A percentile compares a stretch with the other conserved stretches of the same genome.
Evolutionary conservation across 148 eudicot genomes (phyloP).

Genomic region (Chenopodium album): DNA sequence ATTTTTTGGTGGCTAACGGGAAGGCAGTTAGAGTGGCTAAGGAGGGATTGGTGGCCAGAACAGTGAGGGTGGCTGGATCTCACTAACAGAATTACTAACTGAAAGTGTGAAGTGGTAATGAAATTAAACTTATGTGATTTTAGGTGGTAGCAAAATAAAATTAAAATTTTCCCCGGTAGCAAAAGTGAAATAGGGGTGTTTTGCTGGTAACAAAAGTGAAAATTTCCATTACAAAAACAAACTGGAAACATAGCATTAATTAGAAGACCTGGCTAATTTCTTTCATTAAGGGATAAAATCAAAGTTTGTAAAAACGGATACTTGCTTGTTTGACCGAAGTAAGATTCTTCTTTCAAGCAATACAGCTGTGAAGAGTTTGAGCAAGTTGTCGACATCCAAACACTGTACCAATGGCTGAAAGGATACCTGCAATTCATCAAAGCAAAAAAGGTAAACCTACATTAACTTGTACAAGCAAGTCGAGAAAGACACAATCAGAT

Average conservation of each 20-base stretch:
- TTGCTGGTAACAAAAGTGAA: too few species aligned
- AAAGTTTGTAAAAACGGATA: slow-evolving; percentile 12
- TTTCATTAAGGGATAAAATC: not conserved
- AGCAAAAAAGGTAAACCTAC: slow-evolving; percentile 8
- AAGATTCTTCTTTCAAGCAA: slow-evolving; percentile 84
- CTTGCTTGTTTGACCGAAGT: slow-evolving; percentile 86
- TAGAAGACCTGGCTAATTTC: not conserved
- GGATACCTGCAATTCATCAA: slow-evolving; percentile 63
- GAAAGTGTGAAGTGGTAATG: too few species aligned
- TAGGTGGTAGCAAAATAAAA: too few species aligned
- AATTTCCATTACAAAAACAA: not conserved
- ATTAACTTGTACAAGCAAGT: not conserved
- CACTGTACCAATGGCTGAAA: slow-evolving; percentile 93
- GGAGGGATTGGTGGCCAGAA: too few species aligned
- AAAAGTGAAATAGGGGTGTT: too few species aligned
- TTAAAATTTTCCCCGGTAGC: too few species aligned
- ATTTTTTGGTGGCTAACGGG: too few species aligned
- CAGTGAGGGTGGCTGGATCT: too few species aligned
- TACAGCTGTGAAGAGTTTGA: slow-evolving; percentile 90
- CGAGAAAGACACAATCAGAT: not conserved
- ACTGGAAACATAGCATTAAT: not conserved
- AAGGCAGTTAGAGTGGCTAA: too few species aligned
- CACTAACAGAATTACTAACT: too few species aligned
- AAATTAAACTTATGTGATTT: too few species aligned
- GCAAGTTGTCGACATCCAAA: slow-evolving; percentile 93